A percentile compares a stretch with the other conserved stretches of the same genome.
Conservation (phyloP, 2,329 filamentous ascomycete genomes). For the Fusarium mundagurra region DNA sequence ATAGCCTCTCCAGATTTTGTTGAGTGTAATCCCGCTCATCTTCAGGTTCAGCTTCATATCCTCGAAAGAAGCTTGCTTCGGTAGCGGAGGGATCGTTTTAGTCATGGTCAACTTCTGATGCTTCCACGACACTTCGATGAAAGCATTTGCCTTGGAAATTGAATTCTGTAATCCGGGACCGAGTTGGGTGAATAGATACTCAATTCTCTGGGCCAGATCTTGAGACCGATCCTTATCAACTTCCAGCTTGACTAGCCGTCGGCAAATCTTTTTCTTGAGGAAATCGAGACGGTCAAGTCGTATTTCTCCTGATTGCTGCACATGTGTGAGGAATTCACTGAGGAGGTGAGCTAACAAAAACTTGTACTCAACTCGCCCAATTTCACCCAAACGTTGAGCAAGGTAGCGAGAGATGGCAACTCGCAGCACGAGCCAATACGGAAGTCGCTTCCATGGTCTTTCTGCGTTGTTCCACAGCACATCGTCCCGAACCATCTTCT, state of each 20-base stretch:
- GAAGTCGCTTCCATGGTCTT: conserved; percentile 70
- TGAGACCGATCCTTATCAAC: conserved; percentile 26
- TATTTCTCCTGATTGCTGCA: not conserved
- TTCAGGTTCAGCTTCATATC: conserved; percentile 32
- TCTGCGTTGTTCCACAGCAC: conserved; percentile 60
- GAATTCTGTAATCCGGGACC: conserved; percentile 11
- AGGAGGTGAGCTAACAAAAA: conserved; percentile 61
- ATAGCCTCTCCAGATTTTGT: conserved; percentile 18
- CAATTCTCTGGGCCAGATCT: conserved; percentile 13
- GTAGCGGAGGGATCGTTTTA: conserved; percentile 35
- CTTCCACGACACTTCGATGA: conserved; percentile 32
- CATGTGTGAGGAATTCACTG: conserved; percentile 56
- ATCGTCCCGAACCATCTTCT: conserved; percentile 70
- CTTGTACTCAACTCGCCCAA: conserved; percentile 62
- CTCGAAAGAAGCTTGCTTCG: conserved; percentile 19
- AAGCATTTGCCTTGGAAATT: conserved; percentile 16
- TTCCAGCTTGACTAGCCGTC: conserved; percentile 41
- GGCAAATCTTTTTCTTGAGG: conserved; percentile 41
- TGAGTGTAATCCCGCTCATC: conserved; percentile 21
- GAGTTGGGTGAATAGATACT: conserved; percentile 28
- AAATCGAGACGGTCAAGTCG: conserved; percentile 33
- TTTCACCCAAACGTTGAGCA: conserved; percentile 43
- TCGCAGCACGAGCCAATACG: conserved; percentile 71
- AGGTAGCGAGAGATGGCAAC: conserved; percentile 67
- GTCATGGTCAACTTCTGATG: conserved; percentile 32